Percentiles rank a stretch among this genome's conserved stretches.
Evolutionary conservation across 768 basidiomycete genomes (phyloP).

Genomic region (Boletus insuetus): DNA sequence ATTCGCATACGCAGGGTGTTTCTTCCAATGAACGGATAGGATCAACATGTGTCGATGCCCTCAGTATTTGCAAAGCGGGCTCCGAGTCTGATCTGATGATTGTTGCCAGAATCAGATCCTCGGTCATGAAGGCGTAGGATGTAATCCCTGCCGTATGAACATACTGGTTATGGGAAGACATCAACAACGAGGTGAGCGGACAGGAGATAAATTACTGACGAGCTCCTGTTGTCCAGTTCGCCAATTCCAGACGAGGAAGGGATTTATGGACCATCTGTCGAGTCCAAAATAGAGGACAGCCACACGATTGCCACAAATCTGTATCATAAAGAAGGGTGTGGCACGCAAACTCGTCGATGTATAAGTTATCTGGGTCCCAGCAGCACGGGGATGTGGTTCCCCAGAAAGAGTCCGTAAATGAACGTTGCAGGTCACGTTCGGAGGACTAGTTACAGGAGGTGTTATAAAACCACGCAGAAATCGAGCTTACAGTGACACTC

Average conservation of each 20-base stretch:
- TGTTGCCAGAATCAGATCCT: slow-evolving; percentile 26
- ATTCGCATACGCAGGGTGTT: slow-evolving; percentile 23
- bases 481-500: slow-evolving; percentile 2
- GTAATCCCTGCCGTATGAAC: slow-evolving; percentile 20
- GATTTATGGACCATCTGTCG: background rate
- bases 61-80: slow-evolving; percentile 19
- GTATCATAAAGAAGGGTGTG: slow-evolving; percentile 23
- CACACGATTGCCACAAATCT: slow-evolving; percentile 31
- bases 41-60: slow-evolving; percentile 3
- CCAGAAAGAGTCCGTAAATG: slow-evolving; percentile 32
- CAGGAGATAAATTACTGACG: slow-evolving; percentile 19
- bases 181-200: background rate
- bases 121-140: slow-evolving; percentile 36
- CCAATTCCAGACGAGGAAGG: slow-evolving; percentile 37
- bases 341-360: background rate
- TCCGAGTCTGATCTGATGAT: slow-evolving; percentile 5
- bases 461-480: background rate
- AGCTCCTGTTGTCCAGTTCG: slow-evolving; percentile 26
- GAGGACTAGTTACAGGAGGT: slow-evolving; percentile 12
- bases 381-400: slow-evolving; percentile 23
- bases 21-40: slow-evolving; percentile 6
- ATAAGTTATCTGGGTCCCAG: slow-evolving; percentile 14
- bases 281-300: slow-evolving; percentile 21
- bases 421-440: slow-evolving; percentile 14
- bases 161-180: slow-evolving; percentile 12